Base-by-base conservation (phyloP, 805 yeast species). In the Kazachstania africana region DNA sequence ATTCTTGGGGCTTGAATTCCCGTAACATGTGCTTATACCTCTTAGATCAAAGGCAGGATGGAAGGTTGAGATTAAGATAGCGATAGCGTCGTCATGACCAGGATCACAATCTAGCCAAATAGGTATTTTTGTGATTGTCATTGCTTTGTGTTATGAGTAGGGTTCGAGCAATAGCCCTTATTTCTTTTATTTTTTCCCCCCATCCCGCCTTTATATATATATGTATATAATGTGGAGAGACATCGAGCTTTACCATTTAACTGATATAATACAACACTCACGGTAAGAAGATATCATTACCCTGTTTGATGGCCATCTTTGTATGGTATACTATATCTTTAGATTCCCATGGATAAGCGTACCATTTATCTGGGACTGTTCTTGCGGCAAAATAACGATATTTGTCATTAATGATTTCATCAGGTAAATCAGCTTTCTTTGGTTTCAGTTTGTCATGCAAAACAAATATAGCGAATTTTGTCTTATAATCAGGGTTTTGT, bases 41-140 rank as follows among this genome's bases (percentile, higher is more conserved):
- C 74, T 42, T 8, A 81, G 53, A 12, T 69, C 52, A 54, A 72
- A 70, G 16, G 64, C 56, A 0, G 83, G 80, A 39, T 74, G 68
- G 45, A 67, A 70, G 6, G 71, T 59, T 0, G 82, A 72, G 16
- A 84, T 40, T 8, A 80, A 57, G 6, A 84, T 62, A 4, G 91
- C 94, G 27, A 81, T 67, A 2, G 81, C 77, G 45, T 84, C 95
- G 48, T 84, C 95, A 46, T 79, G 91, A 2, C 95, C 94, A 0
- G 94, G 94, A 48, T 84, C 95, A 53, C 95, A 84, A 55, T 84
- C 95, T 9, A 84, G 54, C 94, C 94, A 84, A 4, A 84, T 46
- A 0, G 94, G 93, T 14, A 75, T 68, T 35, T 42, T 40, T 12
- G 37, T 33, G 10, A 43, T 34, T 4, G 51, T 46, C 53, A 48